Base-by-base conservation (phyloP, 805 yeast species). In the Candida easanensis region DNA sequence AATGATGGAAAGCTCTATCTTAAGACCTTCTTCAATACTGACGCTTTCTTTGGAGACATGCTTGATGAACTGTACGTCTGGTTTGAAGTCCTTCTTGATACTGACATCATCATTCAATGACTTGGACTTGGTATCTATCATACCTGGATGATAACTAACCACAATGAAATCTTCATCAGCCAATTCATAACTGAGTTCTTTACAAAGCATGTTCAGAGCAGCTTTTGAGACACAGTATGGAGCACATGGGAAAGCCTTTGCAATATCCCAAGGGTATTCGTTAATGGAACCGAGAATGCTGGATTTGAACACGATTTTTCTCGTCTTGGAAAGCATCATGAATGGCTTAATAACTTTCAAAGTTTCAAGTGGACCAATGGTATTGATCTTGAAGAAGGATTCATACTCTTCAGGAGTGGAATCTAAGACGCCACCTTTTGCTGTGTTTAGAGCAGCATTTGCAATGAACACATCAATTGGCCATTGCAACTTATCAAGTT, bases 201-300 rank as follows among this genome's bases (percentile, higher is more conserved):
- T 61, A 21, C 56, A 53, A 11, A 58, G 16, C 42, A 51, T 51
- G 52, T 66, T 67, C 17, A 66, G 38, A 1, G 68, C 69, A 3
- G 68, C 65, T 46, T 70, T 69, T 6, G 73, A 67, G 6, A 58
- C 56, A 14, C 64, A 65, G 44, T 68, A 68, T 5, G 63, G 59
- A 6, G 62, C 46, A 49, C 58, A 49, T 15, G 58, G 57, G 32
- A 43, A 48, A 0, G 51, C 48, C 5, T 39, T 30, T 5, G 48
- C 41, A 21, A 47, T 16, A n/a, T 46, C 51, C 21, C 32, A 22
- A 3, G 54, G 56, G 27, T 44, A 52, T 4, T 43, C 51, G 7
- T 54, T 56, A 30, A 58, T 49, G 5, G 67, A 62, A 1, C 63
- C 69, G 23, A 56, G 52, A 4, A 50, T 27, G 33, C 63, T 55